Evolutionary conservation across 1,284 basidiomycete genomes (phyloP).

Genomic region (Ganoderma lucidum): DNA sequence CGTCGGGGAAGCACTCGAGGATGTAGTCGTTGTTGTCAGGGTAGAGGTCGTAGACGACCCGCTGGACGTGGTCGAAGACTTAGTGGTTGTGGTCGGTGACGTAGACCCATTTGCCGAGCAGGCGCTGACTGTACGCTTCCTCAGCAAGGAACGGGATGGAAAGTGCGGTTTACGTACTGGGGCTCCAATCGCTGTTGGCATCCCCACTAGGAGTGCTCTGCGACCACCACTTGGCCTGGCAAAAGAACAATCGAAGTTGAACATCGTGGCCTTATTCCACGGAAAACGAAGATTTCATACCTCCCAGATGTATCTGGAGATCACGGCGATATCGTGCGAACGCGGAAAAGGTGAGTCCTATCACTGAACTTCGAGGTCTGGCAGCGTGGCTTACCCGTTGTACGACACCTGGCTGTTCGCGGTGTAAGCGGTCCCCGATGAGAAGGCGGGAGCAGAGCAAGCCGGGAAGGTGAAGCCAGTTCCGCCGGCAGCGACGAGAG

Average conservation of each 20-base stretch:
- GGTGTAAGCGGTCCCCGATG: slow-evolving; percentile 57
- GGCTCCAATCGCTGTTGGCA: slow-evolving; percentile 67
- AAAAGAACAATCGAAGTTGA: slow-evolving; percentile 5
- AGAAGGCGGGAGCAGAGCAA: slow-evolving; percentile 63
- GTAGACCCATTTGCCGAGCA: slow-evolving; percentile 47
- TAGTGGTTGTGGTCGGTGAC: slow-evolving; percentile 27
- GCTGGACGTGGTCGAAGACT: background rate
- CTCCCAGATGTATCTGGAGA: slow-evolving; percentile 69
- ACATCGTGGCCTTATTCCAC: background rate
- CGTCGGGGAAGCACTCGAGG: slow-evolving; percentile 39
- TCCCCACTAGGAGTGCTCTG: slow-evolving; percentile 56
- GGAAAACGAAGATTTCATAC: slow-evolving; percentile 41
- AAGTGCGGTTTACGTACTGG: slow-evolving; percentile 52
- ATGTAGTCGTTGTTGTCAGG: slow-evolving; percentile 36
- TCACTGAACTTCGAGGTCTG: background rate
- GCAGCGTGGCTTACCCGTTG: slow-evolving; percentile 52
- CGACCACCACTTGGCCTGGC: slow-evolving; percentile 68
- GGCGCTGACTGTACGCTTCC: slow-evolving; percentile 58
- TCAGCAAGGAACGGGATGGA: slow-evolving; percentile 13
- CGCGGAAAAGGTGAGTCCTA: slow-evolving; percentile 11
- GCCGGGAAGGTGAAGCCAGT: slow-evolving; percentile 72
- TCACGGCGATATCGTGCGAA: background rate
- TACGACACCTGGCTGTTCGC: slow-evolving; percentile 63
- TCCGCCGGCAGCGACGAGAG: slow-evolving; percentile 65
- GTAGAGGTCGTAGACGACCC: slow-evolving; percentile 24